Conservation (phyloP, 108 stramenopile species). For the Cyclotella sp. region DNA sequence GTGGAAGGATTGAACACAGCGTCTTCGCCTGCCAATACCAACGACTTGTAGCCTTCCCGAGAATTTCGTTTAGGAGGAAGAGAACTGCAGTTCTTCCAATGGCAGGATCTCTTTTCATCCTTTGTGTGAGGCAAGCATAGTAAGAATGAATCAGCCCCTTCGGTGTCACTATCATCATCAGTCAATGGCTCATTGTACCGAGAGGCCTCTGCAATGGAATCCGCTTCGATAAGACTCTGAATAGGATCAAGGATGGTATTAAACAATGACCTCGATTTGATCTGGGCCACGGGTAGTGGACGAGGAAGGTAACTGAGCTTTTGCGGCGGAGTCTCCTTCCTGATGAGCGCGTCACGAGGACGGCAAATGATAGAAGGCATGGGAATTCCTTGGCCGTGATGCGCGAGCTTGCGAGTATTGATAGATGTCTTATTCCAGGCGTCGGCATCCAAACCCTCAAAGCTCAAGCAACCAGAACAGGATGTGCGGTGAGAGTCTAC, state of each 20-base stretch:
- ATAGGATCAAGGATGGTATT: slow-evolving; percentile 25
- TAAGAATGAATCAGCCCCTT: slow-evolving; percentile 27
- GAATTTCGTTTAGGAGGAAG: neutral
- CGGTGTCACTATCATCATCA: slow-evolving; percentile 40
- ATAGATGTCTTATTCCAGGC: no score
- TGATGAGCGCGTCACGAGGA: neutral
- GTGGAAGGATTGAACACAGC: neutral
- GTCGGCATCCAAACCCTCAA: no score
- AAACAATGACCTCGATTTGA: slow-evolving; percentile 29
- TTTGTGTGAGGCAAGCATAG: slow-evolving; percentile 13
- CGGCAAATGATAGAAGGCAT: slow-evolving; percentile 44
- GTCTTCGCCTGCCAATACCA: neutral
- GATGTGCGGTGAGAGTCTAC: neutral
- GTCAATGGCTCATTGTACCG: slow-evolving; percentile 40
- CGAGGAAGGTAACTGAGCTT: slow-evolving; percentile 40
- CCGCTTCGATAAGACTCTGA: slow-evolving; percentile 31
- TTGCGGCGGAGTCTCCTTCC: neutral
- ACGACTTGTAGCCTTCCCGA: neutral
- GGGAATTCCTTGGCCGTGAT: neutral
- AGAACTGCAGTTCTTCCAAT: neutral
- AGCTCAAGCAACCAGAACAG: no score
- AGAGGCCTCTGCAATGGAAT: slow-evolving; percentile 43
- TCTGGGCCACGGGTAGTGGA: slow-evolving; percentile 8
- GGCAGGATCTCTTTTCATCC: neutral
- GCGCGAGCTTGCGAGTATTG: neutral